Evolutionary conservation across 2,329 filamentous ascomycete species (phyloP), one percentile per base, ranked within the genome.

Genomic region (Aspergillus texensis): DNA sequence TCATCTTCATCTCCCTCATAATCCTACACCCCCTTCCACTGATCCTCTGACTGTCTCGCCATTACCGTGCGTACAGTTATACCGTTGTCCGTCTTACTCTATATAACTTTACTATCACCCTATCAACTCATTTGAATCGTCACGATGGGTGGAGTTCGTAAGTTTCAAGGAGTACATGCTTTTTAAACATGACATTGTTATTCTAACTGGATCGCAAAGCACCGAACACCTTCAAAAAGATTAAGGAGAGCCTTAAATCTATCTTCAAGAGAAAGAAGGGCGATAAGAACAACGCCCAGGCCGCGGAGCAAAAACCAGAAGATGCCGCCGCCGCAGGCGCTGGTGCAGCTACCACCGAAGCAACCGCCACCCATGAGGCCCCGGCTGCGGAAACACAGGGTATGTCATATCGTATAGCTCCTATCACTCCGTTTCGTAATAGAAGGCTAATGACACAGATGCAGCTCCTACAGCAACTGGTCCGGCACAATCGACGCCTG

Each of bases 191-290:
- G 48, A 34, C 21, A 34, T 32, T 32, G 48, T 52, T 32, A n/a
- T n/a, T 34, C 48, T 52, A 32, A 52, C 28, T n/a, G 6, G 32
- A 28, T 26, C 58, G 8, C 36, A 34, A 53, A 77, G 74, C 74
- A 46, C 73, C 72, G 59, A 69, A 75, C 68, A 69, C 73, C 60
- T 64, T 76, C 30, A 65, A 73, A 26, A 70, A 75, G 65, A 53
- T 78, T 64, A 78, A 78, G 72, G 71, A 70, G 50, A 69, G 71
- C 57, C 66, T 77, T 50, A 78, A 74, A 60, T 63, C 65, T 45
- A 68, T 78, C 57, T 74, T 78, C 67, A 65, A 69, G 45, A 68
- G 68, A 26, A 77, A 73, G 72, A 73, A 72, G 67, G 48, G 16
- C 19, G 28, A 52, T 32, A 52, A 52, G 26, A 34, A 21, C 5